Conservation (phyloP, 1,284 basidiomycete genomes). For the Melanopsichium pennsylvanicum region DNA sequence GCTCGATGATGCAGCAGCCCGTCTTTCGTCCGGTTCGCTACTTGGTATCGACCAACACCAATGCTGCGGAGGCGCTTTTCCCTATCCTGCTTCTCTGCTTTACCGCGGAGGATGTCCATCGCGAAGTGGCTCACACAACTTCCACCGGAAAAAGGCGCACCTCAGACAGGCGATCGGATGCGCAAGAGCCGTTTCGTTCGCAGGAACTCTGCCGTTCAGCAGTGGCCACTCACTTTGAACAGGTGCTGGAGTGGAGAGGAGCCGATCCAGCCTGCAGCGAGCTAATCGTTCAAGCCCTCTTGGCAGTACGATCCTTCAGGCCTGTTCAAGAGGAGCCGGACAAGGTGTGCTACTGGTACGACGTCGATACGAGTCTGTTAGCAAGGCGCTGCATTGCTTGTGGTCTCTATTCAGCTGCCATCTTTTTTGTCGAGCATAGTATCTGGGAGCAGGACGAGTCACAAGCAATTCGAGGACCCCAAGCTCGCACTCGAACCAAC, state of each 20-base stretch:
- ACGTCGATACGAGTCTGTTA: slow-evolving; percentile 78
- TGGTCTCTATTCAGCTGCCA: slow-evolving; percentile 83
- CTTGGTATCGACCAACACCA: slow-evolving; percentile 71
- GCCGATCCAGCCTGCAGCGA: slow-evolving; percentile 71
- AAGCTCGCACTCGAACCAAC: slow-evolving; percentile 12
- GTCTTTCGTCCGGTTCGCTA: slow-evolving; percentile 76
- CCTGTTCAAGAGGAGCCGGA: slow-evolving; percentile 62
- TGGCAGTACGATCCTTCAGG: slow-evolving; percentile 79
- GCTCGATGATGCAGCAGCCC: slow-evolving; percentile 67
- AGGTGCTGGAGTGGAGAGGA: slow-evolving; percentile 69
- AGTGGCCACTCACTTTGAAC: slow-evolving; percentile 58
- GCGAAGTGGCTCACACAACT: slow-evolving; percentile 53
- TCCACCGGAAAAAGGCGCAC: not conserved
- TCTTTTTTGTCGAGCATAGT: slow-evolving; percentile 87
- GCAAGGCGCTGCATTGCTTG: slow-evolving; percentile 78
- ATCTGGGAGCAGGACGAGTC: slow-evolving; percentile 70
- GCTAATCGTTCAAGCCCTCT: slow-evolving; percentile 78
- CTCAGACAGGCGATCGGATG: slow-evolving; percentile 1
- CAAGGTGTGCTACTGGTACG: slow-evolving; percentile 81
- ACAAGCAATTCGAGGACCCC: not conserved
- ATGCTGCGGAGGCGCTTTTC: slow-evolving; percentile 75
- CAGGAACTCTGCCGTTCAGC: slow-evolving; percentile 7
- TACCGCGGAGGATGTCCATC: slow-evolving; percentile 6
- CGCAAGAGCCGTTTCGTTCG: not conserved
- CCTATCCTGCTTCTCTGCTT: slow-evolving; percentile 76